Base-by-base conservation (phyloP, 495 filamentous ascomycete genomes). In the Talaromyces liani region DNA sequence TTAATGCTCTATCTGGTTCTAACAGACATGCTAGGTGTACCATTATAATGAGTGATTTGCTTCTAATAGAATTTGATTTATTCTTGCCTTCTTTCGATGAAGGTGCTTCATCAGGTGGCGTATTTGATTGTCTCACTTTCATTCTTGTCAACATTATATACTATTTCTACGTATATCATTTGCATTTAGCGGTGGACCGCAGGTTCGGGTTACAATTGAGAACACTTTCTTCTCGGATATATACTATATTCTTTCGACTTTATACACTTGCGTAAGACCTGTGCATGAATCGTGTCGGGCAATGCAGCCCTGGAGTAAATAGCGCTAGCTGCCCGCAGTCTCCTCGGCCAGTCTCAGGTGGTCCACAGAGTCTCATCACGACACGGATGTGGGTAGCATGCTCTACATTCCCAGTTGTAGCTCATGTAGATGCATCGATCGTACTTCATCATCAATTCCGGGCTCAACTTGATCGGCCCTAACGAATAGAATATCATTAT, bases 11-110 rank as follows among this genome's bases (percentile, higher is more conserved):
- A 47, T 47, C 57, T 65, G 33, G 61, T 62, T 18, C n/a, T 55
- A 68, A 29, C 66, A 72, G 25, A 72, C 34, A 31, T 6, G 9
- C 0, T 31, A 94, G 91, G 88, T 94, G 63, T 94, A 92, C 73
- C 91, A 94, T 75, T 93, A 92, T 78, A 93, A 94, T 73, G 91
- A 94, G 79, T 94, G 82, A 84, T 36, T 33, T 33, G 27, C 31
- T 20, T 22, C 8, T 24, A 18, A 58, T 58, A 58, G 56, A 58
- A 14, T n/a, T 36, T 22, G 7, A n/a, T 16, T 58, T 9, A 22
- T 22, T 58, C 14, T 36, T 34, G 27, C 7, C 14, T 5, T 58
- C 12, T 55, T 29, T 2, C 29, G 18, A 22, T 49, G 45, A 49
- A 49, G 4, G 1, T 22, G 45, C 45, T 49, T 49, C 45, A 49